A percentile compares a stretch with the other conserved stretches of the same genome.
These are phyloP conservation scores for Selaginella tamariscina DNA, from an alignment of 75 land plant species.

Conservation along the genomic window DNA sequence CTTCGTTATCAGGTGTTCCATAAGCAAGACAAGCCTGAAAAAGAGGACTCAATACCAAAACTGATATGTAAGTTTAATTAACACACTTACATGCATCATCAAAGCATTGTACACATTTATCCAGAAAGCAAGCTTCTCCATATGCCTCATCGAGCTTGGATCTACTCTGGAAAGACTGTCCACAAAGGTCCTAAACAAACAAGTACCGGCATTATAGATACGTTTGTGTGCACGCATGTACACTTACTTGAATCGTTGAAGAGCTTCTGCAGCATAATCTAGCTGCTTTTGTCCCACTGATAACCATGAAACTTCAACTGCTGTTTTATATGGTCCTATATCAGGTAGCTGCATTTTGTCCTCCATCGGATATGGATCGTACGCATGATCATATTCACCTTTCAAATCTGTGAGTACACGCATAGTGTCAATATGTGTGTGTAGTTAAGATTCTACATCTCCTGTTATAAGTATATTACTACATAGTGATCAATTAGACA, in stretches of 20 bases:
- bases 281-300: conserved; percentile 75
- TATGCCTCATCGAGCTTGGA: conserved; percentile 37
- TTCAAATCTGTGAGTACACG: too few relatives aligned
- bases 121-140: conserved; percentile 83
- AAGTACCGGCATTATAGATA: neutral
- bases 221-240: too few relatives aligned
- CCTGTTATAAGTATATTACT: too few relatives aligned
- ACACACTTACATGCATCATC: conserved; percentile 68
- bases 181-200: conserved; percentile 42
- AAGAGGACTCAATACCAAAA: too few relatives aligned
- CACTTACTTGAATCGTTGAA: conserved; percentile 51
- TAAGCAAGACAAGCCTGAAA: conserved; percentile 4
- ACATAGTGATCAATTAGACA: too few relatives aligned
- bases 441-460: too few relatives aligned
- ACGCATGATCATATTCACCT: conserved; percentile 30
- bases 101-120: conserved; percentile 89
- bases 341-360: conserved; percentile 74
- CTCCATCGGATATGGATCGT: conserved; percentile 55
- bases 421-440: too few relatives aligned
- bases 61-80: too few relatives aligned
- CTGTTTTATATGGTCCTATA: conserved; percentile 54
- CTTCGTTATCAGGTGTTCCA: conserved; percentile 5
- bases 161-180: conserved; percentile 70
- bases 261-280: conserved; percentile 67
- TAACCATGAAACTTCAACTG: conserved; percentile 73